A percentile compares a stretch with the other conserved stretches of the same genome.
phyloP scores from a whole-genome alignment of 129 eudicot species.

The Pseudognaphalium luteoalbum region DNA sequence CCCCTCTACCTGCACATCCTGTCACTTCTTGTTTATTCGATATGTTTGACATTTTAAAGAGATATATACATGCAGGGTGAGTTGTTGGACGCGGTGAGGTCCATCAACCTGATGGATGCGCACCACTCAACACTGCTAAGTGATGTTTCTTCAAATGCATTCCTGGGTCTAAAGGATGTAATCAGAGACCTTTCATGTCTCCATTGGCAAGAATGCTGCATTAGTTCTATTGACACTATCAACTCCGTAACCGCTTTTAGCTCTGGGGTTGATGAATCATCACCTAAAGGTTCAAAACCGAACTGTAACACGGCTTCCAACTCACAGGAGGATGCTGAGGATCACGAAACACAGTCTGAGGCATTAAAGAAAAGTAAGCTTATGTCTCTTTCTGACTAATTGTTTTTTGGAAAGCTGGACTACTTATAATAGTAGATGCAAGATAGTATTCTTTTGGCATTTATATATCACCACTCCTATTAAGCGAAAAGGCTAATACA shows the following conservation, averaged over 20 bases:
- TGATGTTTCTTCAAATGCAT: conserved; percentile 41
- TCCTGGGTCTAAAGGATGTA: conserved; percentile 34
- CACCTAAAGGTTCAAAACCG: conserved; percentile 9
- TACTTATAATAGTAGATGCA: neutral
- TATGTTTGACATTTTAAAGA: neutral
- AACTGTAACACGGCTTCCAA: conserved; percentile 7
- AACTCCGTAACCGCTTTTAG: conserved; percentile 25
- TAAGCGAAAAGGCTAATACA: neutral
- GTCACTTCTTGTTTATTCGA: neutral
- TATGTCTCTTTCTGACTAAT: conserved; percentile 9
- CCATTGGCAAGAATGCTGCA: conserved; percentile 42
- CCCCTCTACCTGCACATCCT: neutral
- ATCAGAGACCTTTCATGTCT: conserved; percentile 34
- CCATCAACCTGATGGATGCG: conserved; percentile 41
- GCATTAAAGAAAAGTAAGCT: conserved; percentile 7
- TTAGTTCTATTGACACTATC: conserved; percentile 35
- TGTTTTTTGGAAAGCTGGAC: neutral
- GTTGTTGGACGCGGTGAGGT: conserved; percentile 33
- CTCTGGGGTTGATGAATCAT: conserved; percentile 18
- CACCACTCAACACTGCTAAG: conserved; percentile 36
- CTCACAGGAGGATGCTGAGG: conserved; percentile 4
- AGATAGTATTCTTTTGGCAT: neutral
- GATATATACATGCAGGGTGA: conserved; percentile 29
- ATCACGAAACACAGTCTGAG: neutral
- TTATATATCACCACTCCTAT: neutral